Evolutionary conservation across 2,329 filamentous ascomycete species (phyloP).

Genomic region (Fusarium sarcochroum): DNA sequence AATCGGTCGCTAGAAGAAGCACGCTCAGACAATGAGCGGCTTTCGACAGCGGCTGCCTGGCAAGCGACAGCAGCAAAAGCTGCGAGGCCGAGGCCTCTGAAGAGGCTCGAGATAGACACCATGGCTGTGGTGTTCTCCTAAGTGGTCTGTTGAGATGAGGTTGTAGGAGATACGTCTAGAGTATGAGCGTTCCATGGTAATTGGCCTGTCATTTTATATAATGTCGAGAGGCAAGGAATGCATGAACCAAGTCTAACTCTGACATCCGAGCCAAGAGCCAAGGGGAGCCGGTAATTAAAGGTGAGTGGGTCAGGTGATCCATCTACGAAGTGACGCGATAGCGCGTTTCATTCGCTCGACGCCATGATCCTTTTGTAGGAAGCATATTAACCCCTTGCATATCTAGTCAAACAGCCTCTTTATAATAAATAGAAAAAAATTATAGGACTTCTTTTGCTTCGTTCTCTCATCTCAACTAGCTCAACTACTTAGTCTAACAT

Average conservation of each 20-base stretch:
- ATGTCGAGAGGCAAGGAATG: background rate
- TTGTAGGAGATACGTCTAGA: background rate
- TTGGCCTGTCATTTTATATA: background rate
- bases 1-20: constrained; percentile 34
- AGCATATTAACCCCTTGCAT: background rate
- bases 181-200: background rate
- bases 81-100: constrained; percentile 23
- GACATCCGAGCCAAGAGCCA: background rate
- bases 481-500: background rate
- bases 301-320: constrained; percentile 1
- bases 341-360: background rate
- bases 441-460: rapidly evolving
- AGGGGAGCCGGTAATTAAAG: background rate
- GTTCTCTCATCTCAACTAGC: background rate
- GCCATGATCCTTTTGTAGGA: no score
- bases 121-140: background rate
- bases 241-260: no score
- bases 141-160: background rate
- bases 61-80: constrained; percentile 11
- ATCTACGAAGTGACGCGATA: background rate
- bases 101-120: constrained; percentile 18
- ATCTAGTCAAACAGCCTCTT: background rate
- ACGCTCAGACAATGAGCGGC: constrained; percentile 9
- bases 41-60: constrained; percentile 19
- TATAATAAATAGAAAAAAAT: background rate